Evolutionary conservation across 176 grass and related monocot genomes (phyloP).

Genomic region (Elaeis guineensis): DNA sequence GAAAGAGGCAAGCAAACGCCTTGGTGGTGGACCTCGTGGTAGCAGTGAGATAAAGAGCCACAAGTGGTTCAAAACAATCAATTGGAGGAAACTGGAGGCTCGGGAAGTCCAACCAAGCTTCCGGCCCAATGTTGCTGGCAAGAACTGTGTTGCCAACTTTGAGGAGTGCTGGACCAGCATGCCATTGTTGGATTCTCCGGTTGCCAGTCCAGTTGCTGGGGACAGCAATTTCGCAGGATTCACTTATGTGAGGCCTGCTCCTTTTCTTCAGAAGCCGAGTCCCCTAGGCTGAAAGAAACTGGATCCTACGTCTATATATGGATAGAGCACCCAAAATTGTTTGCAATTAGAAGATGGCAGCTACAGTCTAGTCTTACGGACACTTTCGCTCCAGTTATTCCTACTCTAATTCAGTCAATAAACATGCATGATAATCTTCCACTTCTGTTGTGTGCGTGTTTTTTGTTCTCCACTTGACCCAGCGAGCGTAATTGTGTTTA

Average conservation of each 20-base stretch:
- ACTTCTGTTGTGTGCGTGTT: too few relatives aligned
- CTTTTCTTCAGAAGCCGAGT: slow-evolving; percentile 60
- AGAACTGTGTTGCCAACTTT: slow-evolving; percentile 75
- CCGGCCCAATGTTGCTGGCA: slow-evolving; percentile 70
- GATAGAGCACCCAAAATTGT: too few relatives aligned
- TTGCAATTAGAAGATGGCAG: too few relatives aligned
- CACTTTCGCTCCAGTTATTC: too few relatives aligned
- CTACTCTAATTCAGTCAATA: too few relatives aligned
- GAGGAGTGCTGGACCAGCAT: slow-evolving; percentile 90
- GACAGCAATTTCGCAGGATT: slow-evolving; percentile 73
- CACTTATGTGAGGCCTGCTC: slow-evolving; percentile 60
- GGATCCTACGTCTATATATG: too few relatives aligned
- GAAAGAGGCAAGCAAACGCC: slow-evolving; percentile 72
- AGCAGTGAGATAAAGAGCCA: slow-evolving; percentile 85
- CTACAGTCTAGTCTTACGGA: too few relatives aligned
- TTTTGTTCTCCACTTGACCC: too few relatives aligned
- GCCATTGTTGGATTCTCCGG: slow-evolving; percentile 70
- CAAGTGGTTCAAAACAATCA: slow-evolving; percentile 90
- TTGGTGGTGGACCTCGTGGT: slow-evolving; percentile 50
- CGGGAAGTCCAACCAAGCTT: slow-evolving; percentile 88
- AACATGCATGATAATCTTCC: too few relatives aligned
- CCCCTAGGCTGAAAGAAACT: slow-evolving; percentile 39
- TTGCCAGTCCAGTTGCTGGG: slow-evolving; percentile 62
- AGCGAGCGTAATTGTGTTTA: too few relatives aligned
- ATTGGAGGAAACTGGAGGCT: slow-evolving; percentile 78